These are phyloP conservation scores for Albizia julibrissin DNA, from an alignment of 306 rosid genomes.

Conservation along the genomic window DNA sequence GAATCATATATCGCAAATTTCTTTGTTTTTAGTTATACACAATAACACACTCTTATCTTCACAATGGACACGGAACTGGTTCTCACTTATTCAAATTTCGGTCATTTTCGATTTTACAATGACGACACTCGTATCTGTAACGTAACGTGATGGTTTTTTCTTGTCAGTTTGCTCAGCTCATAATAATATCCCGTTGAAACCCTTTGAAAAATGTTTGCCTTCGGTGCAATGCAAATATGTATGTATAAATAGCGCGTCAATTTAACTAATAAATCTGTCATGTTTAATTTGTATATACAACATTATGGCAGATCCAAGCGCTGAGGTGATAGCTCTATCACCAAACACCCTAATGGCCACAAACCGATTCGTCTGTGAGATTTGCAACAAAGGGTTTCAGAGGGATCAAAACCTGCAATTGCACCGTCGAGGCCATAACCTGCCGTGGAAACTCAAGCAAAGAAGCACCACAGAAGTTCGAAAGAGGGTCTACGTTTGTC, in stretches of 20 bases:
- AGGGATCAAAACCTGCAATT: constrained; percentile 89
- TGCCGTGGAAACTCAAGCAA: constrained; percentile 88
- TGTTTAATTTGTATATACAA: background rate
- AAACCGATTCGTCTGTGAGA: constrained; percentile 82
- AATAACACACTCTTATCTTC: background rate
- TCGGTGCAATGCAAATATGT: background rate
- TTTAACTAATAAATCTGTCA: background rate
- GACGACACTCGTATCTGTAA: constrained; percentile 3
- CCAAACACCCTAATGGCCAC: constrained; percentile 75
- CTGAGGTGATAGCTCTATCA: constrained; percentile 80
- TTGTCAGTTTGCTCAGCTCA: constrained; percentile 5
- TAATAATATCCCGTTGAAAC: background rate
- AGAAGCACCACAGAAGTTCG: constrained; percentile 52
- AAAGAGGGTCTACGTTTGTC: constrained; percentile 76
- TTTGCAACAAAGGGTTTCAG: constrained; percentile 88
- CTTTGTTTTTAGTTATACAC: background rate
- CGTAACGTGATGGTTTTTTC: background rate
- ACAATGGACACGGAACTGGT: background rate
- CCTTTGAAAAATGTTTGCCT: background rate
- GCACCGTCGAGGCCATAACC: constrained; percentile 87
- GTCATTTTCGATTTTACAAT: background rate
- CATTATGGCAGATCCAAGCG: constrained; percentile 59
- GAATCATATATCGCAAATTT: background rate
- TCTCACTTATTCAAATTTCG: background rate
- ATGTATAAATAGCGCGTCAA: background rate